Percentiles rank a stretch among this genome's conserved stretches.
Evolutionary conservation across 371 early-diverging fungal genomes (phyloP).

Genomic region (Apophysomyces sp.): DNA sequence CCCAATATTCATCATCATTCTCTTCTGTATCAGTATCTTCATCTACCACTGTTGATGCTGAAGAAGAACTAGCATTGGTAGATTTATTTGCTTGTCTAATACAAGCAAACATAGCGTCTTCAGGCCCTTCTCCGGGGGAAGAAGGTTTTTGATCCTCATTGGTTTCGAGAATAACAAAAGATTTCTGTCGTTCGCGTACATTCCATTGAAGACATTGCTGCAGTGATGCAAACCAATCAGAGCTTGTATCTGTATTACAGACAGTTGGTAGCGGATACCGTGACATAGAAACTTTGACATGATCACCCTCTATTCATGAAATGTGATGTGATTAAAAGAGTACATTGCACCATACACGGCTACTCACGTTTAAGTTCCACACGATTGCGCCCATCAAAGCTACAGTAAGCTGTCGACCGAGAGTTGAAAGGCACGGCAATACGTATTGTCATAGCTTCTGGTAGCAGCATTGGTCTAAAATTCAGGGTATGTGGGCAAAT

Average conservation of each 20-base stretch:
- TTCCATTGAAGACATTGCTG: constrained; percentile 84
- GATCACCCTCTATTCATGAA: constrained; percentile 74
- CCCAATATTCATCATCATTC: constrained; percentile 4
- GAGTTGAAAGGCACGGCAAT: constrained; percentile 73
- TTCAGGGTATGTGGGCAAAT: constrained; percentile 94
- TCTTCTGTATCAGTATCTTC: background rate
- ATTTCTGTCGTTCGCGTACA: constrained; percentile 74
- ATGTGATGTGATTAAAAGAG: background rate
- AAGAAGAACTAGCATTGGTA: background rate
- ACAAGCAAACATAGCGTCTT: constrained; percentile 19
- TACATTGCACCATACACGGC: background rate
- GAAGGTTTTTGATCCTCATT: background rate
- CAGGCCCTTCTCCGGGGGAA: background rate
- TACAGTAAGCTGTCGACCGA: constrained; percentile 72
- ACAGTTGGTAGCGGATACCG: constrained; percentile 84
- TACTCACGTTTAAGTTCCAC: constrained; percentile 73
- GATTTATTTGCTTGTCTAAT: constrained; percentile 3
- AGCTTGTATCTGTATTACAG: constrained; percentile 47
- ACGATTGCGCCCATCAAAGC: constrained; percentile 90
- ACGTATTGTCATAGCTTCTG: constrained; percentile 80
- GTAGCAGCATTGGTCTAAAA: constrained; percentile 92
- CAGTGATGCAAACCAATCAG: constrained; percentile 66
- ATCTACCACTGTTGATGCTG: background rate
- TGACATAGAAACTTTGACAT: constrained; percentile 81
- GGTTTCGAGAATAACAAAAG: constrained; percentile 56